Percentiles rank a stretch among this genome's conserved stretches.
Conservation (phyloP, 371 early-diverging fungal genomes). For the Mortierella sp. region DNA sequence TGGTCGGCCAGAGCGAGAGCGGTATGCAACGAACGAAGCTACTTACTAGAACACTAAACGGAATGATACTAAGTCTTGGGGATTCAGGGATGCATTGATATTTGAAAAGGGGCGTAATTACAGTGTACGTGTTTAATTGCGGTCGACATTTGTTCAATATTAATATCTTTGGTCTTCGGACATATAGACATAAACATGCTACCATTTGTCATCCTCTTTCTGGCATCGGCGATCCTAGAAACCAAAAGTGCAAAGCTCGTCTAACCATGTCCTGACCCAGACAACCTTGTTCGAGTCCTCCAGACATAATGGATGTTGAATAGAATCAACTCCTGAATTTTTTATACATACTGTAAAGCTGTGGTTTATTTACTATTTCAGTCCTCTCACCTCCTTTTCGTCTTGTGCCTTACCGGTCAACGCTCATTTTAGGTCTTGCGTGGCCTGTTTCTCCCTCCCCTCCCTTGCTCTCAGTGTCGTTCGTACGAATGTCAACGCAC, state of each 20-base stretch:
- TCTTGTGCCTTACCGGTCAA: not conserved
- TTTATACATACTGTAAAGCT: not conserved
- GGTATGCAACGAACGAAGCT: too few relatives aligned
- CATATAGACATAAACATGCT: not conserved
- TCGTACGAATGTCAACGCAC: not conserved
- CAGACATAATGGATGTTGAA: not conserved
- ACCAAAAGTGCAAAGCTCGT: not conserved
- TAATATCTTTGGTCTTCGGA: too few relatives aligned
- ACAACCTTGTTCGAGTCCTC: not conserved
- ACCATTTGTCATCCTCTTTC: not conserved
- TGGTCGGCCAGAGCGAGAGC: too few relatives aligned
- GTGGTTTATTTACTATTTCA: constrained; percentile 7
- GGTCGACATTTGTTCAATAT: too few relatives aligned
- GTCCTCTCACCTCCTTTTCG: constrained; percentile 9
- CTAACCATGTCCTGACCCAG: not conserved
- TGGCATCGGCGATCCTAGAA: not conserved
- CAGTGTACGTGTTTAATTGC: not conserved
- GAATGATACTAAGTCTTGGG: not conserved
- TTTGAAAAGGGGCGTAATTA: not conserved
- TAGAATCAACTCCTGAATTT: constrained; percentile 4
- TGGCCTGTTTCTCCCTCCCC: constrained; percentile 4
- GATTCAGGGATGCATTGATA: not conserved
- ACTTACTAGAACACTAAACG: not conserved
- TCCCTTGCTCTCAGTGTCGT: not conserved
- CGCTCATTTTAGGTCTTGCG: constrained; percentile 8